Base-by-base conservation (phyloP, 139 green algal genomes). In the Volvox reticuliferus region DNA sequence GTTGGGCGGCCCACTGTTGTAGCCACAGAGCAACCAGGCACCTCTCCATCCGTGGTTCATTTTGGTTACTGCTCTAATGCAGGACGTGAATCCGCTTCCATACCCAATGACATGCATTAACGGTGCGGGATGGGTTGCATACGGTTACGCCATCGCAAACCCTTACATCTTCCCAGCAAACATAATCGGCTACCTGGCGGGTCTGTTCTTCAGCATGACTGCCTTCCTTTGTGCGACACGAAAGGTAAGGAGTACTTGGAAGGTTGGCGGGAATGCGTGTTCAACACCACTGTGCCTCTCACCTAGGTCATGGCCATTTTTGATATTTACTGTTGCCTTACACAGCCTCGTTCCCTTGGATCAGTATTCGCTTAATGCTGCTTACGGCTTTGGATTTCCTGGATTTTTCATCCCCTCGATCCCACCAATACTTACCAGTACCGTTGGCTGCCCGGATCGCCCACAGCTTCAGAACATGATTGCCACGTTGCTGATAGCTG, bases 51-150 rank as follows among this genome's bases (percentile, higher is more conserved):
- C 44, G 44, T 55, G 44, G 5, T 55, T 9, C 44, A 5, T 55
- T 55, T 55, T 55, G 44, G 44, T 28, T 73, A 2, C 65, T 73
- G 65, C 65, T 30, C 65, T 24, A 73, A 30, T 73, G 65, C 88
- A 94, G 91, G 91, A 85, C 26, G 77, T 89, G 67, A 94, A 94
- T 78, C 88, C 88, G 0, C 77, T 94, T 26, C 91, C 91, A 1
- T 94, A 94, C 88, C 91, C 91, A 0, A 76, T 94, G 61, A 94
- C 91, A 2, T 68, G 14, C 3, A 26, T 94, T 17, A 94, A 94
- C 88, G 71, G 24, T 37, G 16, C 63, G 12, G 89, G 83, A 24
- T 94, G 92, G 92, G 33, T 94, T 16, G 67, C 67, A 32, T 94
- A 94, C 68, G 92, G 88, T 33, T 81, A 83, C 33, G 61, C 87